Evolutionary conservation across 768 basidiomycete genomes (phyloP).

Genomic region (Phanerochaete carnosa): DNA sequence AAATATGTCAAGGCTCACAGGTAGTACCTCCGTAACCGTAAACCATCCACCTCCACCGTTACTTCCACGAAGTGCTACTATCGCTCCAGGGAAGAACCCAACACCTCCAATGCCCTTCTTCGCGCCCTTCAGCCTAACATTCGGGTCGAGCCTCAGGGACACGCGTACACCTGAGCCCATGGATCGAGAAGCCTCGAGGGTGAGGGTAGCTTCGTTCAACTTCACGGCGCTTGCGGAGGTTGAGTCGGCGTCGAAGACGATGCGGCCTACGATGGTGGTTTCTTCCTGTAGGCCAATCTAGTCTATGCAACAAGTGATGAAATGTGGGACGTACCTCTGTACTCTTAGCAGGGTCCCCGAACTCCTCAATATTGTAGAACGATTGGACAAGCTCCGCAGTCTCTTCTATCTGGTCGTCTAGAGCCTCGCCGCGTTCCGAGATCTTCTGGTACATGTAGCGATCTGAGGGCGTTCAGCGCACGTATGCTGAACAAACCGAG

Average conservation of each 20-base stretch:
- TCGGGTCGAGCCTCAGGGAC: slow-evolving; percentile 65
- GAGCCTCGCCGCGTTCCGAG: slow-evolving; percentile 75
- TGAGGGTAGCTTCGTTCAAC: slow-evolving; percentile 69
- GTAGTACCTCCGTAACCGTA: slow-evolving; percentile 73
- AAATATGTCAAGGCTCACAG: slow-evolving; percentile 47
- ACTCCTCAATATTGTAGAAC: slow-evolving; percentile 68
- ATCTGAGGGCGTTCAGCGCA: slow-evolving; percentile 51
- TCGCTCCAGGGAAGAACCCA: slow-evolving; percentile 85
- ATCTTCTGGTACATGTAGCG: slow-evolving; percentile 96
- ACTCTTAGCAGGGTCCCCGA: slow-evolving; percentile 70
- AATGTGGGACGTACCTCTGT: slow-evolving; percentile 41
- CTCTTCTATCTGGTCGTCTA: slow-evolving; percentile 88
- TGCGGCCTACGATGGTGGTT: slow-evolving; percentile 26
- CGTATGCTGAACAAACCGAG: background rate
- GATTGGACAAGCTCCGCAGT: slow-evolving; percentile 69
- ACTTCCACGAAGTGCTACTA: slow-evolving; percentile 81
- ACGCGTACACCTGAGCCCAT: slow-evolving; percentile 67
- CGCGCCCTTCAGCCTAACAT: slow-evolving; percentile 63
- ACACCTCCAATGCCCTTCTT: slow-evolving; percentile 58
- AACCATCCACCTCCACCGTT: slow-evolving; percentile 93
- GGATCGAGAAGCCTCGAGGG: slow-evolving; percentile 82
- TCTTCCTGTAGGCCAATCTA: slow-evolving; percentile 29
- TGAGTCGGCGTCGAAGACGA: slow-evolving; percentile 55
- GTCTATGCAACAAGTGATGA: background rate
- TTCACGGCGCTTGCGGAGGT: slow-evolving; percentile 51